Conservation (phyloP, 306 rosid species). For the Psophocarpus tetragonolobus region DNA sequence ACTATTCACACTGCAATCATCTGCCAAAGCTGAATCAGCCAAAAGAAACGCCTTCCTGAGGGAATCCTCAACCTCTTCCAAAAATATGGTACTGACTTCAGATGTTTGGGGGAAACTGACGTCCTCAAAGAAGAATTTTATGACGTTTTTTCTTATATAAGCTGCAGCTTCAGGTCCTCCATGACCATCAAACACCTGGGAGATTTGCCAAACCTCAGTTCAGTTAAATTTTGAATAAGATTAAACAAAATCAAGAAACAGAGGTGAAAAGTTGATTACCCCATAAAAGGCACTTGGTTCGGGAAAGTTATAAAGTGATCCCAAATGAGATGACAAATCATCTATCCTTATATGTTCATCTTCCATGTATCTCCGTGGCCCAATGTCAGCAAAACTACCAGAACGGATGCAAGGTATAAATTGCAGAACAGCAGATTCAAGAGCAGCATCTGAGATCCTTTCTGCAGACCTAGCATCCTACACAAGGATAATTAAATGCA, state of each 20-base stretch:
- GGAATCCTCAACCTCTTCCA: slow-evolving; percentile 65
- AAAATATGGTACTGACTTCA: slow-evolving; percentile 56
- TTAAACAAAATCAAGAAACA: neutral
- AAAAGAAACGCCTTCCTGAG: slow-evolving; percentile 67
- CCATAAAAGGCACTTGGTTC: slow-evolving; percentile 93
- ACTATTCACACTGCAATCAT: slow-evolving; percentile 70
- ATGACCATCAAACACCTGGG: slow-evolving; percentile 96
- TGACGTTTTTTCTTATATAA: slow-evolving; percentile 68
- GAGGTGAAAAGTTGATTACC: slow-evolving; percentile 49
- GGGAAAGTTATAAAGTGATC: slow-evolving; percentile 67
- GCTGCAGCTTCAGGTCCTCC: slow-evolving; percentile 99
- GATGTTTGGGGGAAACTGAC: slow-evolving; percentile 67
- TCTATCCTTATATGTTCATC: slow-evolving; percentile 95
- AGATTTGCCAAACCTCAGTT: slow-evolving; percentile 15
- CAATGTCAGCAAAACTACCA: slow-evolving; percentile 92
- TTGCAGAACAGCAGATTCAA: slow-evolving; percentile 45
- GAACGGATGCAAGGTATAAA: slow-evolving; percentile 80
- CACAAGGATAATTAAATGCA: slow-evolving; percentile 24
- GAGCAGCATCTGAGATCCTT: slow-evolving; percentile 49
- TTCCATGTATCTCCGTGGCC: slow-evolving; percentile 95
- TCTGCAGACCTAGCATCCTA: slow-evolving; percentile 60
- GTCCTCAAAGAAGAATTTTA: slow-evolving; percentile 77
- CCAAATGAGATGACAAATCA: slow-evolving; percentile 74
- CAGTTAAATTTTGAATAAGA: slow-evolving; percentile 29
- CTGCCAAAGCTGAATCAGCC: slow-evolving; percentile 89